phyloP scores from a whole-genome alignment of 345 rosid species.

The Leavenworthia alabamica region DNA sequence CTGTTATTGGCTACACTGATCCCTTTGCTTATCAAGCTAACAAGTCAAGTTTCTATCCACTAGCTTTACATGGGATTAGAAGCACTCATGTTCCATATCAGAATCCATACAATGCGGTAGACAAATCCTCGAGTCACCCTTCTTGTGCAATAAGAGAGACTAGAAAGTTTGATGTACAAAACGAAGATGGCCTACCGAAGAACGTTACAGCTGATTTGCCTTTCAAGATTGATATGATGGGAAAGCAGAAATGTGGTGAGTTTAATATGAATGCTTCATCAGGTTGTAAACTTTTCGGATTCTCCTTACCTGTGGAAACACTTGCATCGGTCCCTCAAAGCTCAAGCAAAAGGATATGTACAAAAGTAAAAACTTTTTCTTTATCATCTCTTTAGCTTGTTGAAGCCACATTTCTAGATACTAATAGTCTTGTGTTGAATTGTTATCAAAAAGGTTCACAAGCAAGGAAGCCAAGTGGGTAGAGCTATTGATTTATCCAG shows the following conservation, averaged over 20 bases:
- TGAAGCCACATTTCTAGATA: slow-evolving; percentile 1
- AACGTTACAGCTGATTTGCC: slow-evolving; percentile 35
- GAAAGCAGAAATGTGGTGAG: slow-evolving; percentile 34
- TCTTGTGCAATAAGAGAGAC: slow-evolving; percentile 24
- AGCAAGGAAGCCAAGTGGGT: slow-evolving; percentile 92
- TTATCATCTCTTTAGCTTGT: slow-evolving; percentile 8
- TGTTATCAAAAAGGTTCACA: slow-evolving; percentile 62
- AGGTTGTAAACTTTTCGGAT: slow-evolving; percentile 83
- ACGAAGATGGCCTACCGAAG: slow-evolving; percentile 36
- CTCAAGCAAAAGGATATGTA: slow-evolving; percentile 84
- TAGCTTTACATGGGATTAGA: slow-evolving; percentile 45
- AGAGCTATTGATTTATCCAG: slow-evolving; percentile 80
- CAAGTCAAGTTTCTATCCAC: slow-evolving; percentile 41
- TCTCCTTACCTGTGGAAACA: slow-evolving; percentile 54
- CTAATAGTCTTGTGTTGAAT: background rate
- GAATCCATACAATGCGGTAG: slow-evolving; percentile 38
- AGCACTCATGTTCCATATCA: slow-evolving; percentile 46
- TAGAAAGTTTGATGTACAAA: slow-evolving; percentile 35
- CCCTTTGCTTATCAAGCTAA: slow-evolving; percentile 46
- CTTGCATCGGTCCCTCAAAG: slow-evolving; percentile 43
- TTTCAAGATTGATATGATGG: slow-evolving; percentile 31
- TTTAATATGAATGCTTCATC: slow-evolving; percentile 34
- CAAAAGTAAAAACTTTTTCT: slow-evolving; percentile 54
- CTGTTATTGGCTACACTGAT: slow-evolving; percentile 38
- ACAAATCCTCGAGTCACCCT: slow-evolving; percentile 26